A percentile compares a stretch with the other conserved stretches of the same genome.
Conservation (phyloP, 1,284 basidiomycete genomes). For the Ustilago esculenta region DNA sequence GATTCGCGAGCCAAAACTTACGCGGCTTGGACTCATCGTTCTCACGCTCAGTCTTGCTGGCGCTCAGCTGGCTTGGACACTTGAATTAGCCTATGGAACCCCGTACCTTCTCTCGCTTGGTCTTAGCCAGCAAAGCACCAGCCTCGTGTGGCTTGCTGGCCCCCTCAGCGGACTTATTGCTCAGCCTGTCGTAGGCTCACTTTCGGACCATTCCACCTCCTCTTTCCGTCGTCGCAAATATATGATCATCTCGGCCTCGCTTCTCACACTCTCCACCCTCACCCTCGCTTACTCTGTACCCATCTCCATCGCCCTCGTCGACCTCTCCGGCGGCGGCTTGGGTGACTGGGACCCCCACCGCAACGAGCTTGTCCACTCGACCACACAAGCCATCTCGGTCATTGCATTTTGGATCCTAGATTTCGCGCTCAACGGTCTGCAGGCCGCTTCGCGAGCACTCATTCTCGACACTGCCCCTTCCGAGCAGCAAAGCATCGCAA, state of each 20-base stretch:
- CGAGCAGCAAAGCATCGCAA: conserved; percentile 86
- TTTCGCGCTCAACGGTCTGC: conserved; percentile 88
- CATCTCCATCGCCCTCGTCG: conserved; percentile 79
- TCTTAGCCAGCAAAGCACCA: conserved; percentile 87
- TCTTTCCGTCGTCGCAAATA: conserved; percentile 85
- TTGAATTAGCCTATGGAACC: conserved; percentile 84
- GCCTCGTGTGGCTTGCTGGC: conserved; percentile 95
- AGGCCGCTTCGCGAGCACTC: conserved; percentile 90
- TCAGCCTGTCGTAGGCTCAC: conserved; percentile 91
- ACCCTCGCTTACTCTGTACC: conserved; percentile 86
- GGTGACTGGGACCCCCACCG: conserved; percentile 90
- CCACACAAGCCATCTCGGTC: conserved; percentile 75
- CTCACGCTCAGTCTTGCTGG: conserved; percentile 74
- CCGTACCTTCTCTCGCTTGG: conserved; percentile 90
- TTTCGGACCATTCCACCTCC: conserved; percentile 90
- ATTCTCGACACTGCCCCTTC: conserved; percentile 87
- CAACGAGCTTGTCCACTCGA: conserved; percentile 20
- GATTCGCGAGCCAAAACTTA: conserved; percentile 46
- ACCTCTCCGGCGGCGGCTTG: conserved; percentile 78
- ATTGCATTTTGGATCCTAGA: conserved; percentile 91
- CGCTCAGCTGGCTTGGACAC: conserved; percentile 90
- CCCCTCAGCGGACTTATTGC: conserved; percentile 90
- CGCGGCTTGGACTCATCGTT: conserved; percentile 68
- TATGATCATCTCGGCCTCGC: conserved; percentile 82
- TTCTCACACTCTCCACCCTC: conserved; percentile 78